phyloP scores from a whole-genome alignment of 2,329 filamentous ascomycete genomes.

The Cladosporium sp. region DNA sequence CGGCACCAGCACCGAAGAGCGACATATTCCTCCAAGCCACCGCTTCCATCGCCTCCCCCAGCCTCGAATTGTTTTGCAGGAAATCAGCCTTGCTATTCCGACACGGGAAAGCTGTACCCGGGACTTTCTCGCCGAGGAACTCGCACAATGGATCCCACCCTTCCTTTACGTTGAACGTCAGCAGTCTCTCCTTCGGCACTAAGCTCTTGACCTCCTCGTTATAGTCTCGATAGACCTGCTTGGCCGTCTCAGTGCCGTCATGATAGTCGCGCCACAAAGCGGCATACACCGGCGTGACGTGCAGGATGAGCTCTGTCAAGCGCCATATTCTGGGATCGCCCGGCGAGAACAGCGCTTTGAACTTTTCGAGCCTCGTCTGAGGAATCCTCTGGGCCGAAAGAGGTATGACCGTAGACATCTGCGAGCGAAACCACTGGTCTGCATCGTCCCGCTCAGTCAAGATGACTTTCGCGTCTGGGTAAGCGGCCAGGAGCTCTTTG shows the following conservation, averaged over 20 bases:
- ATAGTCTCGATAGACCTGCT: slow-evolving; percentile 12
- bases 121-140: background rate
- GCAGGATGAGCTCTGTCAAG: background rate
- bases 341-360: background rate
- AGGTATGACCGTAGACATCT: slow-evolving; percentile 3
- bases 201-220: slow-evolving; percentile 6
- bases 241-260: slow-evolving; percentile 7
- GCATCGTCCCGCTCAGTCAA: slow-evolving; percentile 27
- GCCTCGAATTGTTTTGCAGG: background rate
- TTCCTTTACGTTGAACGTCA: slow-evolving; percentile 13
- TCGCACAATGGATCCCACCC: slow-evolving; percentile 2
- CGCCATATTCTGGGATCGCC: background rate
- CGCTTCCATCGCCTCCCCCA: background rate
- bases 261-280: slow-evolving; percentile 1
- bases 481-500: slow-evolving; percentile 32
- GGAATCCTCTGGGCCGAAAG: background rate
- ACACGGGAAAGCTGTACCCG: background rate
- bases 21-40: background rate
- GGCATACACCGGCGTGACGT: background rate
- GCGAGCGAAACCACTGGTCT: slow-evolving; percentile 5
- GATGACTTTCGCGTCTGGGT: slow-evolving; percentile 37
- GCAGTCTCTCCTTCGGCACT: slow-evolving; percentile 9
- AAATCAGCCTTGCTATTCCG: background rate
- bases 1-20: background rate
- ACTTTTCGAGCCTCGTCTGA: background rate